Evolutionary conservation across 495 filamentous ascomycete species (phyloP), one percentile per base, ranked within the genome.

Genomic region (Thermothielavioides terrestris): DNA sequence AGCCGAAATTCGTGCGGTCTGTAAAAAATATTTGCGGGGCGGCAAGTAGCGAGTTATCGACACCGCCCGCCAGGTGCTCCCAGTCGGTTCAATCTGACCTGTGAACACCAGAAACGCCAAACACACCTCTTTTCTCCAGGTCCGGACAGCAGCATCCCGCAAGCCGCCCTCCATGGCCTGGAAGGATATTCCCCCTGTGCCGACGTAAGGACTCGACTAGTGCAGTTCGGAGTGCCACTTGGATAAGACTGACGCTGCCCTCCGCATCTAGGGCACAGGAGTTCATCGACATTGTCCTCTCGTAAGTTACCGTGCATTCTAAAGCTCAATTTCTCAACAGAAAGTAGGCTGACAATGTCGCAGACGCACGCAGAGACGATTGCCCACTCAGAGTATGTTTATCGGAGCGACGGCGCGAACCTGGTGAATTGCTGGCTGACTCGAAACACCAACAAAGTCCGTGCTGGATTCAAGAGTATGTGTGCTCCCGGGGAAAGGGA

Each of bases 211-310:
- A 34, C 30, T 7, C 20, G 6, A 35, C 17, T 4, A 12, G 17
- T 17, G 25, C 45, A 18, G 27, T 30, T 42, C 26, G 18, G 22
- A 14, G 22, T 45, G 10, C 32, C 17, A 10, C 11, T 26, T 42
- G 34, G 32, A 21, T 23, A 34, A 46, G 5, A 38, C 46, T 57
- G 26, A 60, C 39, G 31, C 14, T 53, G 9, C 34, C n/a, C n/a
- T n/a, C n/a, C n/a, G n/a, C n/a, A n/a, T n/a, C n/a, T n/a, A 64
- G 59, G 54, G 55, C 62, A 47, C 63, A 94, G 72, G 92, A 98
- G 69, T 98, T 98, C 62, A 76, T 98, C 52, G 92, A 98, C 67
- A 95, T 98, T 60, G 89, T 97, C 56, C 80, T 98, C 30, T 65
- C 62, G 57, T 64, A 46, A 59, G 61, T 61, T 25, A 11, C 6